Evolutionary conservation across 306 rosid species (phyloP), one percentile per base, ranked within the genome.

Genomic region (Sesbania bispinosa): DNA sequence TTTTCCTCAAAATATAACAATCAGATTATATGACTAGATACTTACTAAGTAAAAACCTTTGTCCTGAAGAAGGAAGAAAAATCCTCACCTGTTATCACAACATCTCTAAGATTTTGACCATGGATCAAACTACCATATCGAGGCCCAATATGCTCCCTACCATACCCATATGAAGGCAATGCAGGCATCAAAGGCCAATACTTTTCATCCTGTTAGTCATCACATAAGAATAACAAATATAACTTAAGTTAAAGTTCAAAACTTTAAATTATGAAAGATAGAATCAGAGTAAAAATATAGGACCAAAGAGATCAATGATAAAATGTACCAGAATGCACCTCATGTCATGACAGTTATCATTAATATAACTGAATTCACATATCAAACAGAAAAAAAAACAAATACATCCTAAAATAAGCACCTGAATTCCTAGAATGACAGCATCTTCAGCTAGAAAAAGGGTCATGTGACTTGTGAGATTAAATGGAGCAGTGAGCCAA

Each of bases 81-180:
- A n/a, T 47, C 8, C 39, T 76, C 18, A 85, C 98, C 98, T 73
- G 98, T 93, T 79, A 93, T 90, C 43, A 88, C 93, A 46, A 93
- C 76, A 70, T 90, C 98, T 77, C n/a, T 87, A 67, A 93, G 98
- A 81, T 90, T 84, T 83, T 90, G 98, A 66, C 93, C 98, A 52
- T 93, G 97, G 68, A 90, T 93, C 80, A 93, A 82, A 80, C 98
- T 93, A 68, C 92, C 83, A 60, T 80, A 93, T 8, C 97, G 88
- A 58, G 98, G 93, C 11, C 98, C 98, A 45, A 66, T 71, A 70
- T 82, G 98, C 82, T 93, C 98, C 84, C 98, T 86, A 41, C 98
- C 98, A 73, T 90, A 82, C 46, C 98, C 98, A 77, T 93, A 93
- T n/a, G 98, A 93, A 84, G 98, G 97, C 83, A 93, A 83, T 15